A percentile compares a stretch with the other conserved stretches of the same genome.
phyloP scores from a whole-genome alignment of 2,329 filamentous ascomycete species.

The Xylaria sp. region DNA sequence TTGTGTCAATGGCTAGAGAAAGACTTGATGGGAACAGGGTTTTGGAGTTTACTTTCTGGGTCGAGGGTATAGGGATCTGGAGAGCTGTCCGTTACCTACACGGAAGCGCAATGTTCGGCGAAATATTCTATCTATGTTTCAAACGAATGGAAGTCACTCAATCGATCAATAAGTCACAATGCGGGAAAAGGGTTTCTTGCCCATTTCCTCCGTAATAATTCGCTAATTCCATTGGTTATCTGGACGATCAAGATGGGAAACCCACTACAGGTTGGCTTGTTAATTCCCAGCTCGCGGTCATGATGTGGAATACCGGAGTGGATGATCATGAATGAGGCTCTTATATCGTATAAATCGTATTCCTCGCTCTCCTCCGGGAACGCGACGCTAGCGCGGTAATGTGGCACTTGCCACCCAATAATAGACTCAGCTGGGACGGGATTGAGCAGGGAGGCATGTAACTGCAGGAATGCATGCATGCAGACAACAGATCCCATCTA shows the following conservation, averaged over 20 bases:
- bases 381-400: constrained; percentile 7
- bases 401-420: constrained; percentile 14
- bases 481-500: neutral
- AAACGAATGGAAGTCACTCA: neutral
- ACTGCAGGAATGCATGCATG: neutral
- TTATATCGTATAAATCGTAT: constrained; percentile 28
- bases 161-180: neutral
- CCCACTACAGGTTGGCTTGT: neutral
- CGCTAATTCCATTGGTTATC: neutral
- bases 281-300: neutral
- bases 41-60: neutral
- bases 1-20: constrained; percentile 1
- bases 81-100: neutral
- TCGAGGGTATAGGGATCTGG: neutral
- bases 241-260: neutral
- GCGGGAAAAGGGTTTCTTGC: neutral
- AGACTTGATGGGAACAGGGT: neutral
- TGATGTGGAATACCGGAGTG: neutral
- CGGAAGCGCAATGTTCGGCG: neutral
- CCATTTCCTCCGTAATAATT: neutral
- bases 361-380: constrained; percentile 12
- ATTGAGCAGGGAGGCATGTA: constrained; percentile 6
- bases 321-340: constrained; percentile 9
- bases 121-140: neutral
- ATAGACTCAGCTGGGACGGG: neutral